phyloP scores from a whole-genome alignment of 2,329 filamentous ascomycete species.

The Exserohilum turcica region DNA sequence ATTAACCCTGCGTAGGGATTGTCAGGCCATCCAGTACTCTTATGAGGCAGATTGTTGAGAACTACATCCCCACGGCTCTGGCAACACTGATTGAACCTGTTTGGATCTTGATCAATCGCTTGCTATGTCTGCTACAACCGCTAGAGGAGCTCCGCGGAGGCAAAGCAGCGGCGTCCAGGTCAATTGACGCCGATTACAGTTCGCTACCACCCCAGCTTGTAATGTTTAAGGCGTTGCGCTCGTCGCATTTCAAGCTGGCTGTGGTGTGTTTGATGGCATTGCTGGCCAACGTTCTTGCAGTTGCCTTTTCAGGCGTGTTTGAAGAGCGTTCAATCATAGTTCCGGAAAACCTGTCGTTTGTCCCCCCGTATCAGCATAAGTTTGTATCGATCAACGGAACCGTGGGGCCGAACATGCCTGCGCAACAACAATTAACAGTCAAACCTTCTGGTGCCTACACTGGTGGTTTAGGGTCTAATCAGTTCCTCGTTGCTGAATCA shows the following conservation, averaged over 20 bases:
- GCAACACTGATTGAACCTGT: conserved; percentile 63
- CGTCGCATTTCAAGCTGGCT: conserved; percentile 54
- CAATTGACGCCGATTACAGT: conserved; percentile 56
- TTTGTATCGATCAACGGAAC: conserved; percentile 37
- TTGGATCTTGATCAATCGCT: conserved; percentile 61
- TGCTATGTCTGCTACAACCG: conserved; percentile 61
- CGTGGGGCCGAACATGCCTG: conserved; percentile 16
- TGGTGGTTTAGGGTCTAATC: conserved; percentile 39
- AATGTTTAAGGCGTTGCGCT: conserved; percentile 52
- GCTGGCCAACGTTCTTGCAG: conserved; percentile 59
- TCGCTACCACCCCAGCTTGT: conserved; percentile 62
- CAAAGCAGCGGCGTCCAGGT: conserved; percentile 36
- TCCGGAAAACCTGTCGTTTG: conserved; percentile 7
- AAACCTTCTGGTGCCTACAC: conserved; percentile 31
- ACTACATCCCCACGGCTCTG: conserved; percentile 61
- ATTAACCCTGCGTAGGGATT: too few relatives aligned
- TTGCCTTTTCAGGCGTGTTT: conserved; percentile 60
- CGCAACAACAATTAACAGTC: too few relatives aligned
- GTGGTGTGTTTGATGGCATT: conserved; percentile 57
- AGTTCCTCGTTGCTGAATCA: conserved; percentile 52
- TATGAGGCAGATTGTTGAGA: conserved; percentile 50
- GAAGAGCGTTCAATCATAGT: conserved; percentile 42
- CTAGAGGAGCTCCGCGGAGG: conserved; percentile 57
- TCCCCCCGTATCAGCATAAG: conserved; percentile 16
- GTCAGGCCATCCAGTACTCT: conserved; percentile 35